Conservation (phyloP, 129 eudicot genomes). For the Tagetes erecta region DNA sequence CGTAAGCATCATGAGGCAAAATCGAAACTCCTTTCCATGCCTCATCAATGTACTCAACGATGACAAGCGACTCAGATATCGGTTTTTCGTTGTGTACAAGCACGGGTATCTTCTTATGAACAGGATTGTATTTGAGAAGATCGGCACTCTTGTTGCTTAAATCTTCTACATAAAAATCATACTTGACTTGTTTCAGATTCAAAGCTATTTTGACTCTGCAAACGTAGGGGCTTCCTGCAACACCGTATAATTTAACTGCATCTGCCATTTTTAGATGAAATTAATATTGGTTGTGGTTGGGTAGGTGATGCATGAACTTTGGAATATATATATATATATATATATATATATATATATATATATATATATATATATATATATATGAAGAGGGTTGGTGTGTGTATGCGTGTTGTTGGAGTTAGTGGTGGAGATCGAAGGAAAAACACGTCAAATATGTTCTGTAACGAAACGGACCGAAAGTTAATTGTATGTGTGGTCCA, state of each 20-base stretch:
- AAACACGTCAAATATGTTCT: no score
- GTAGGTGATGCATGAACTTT: not conserved
- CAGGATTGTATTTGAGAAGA: slow-evolving; percentile 35
- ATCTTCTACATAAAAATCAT: slow-evolving; percentile 22
- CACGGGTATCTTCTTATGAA: slow-evolving; percentile 34
- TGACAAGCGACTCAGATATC: slow-evolving; percentile 35
- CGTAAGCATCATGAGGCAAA: slow-evolving; percentile 33
- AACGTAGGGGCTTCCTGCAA: slow-evolving; percentile 18
- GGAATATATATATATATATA: no score
- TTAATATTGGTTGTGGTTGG: no score
- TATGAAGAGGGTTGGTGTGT: no score
- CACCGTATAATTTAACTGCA: slow-evolving; percentile 28
- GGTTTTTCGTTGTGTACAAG: slow-evolving; percentile 38
- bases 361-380: no score
- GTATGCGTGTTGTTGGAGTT: no score
- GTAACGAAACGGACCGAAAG: no score
- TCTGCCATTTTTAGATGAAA: slow-evolving; percentile 18
- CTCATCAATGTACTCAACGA: slow-evolving; percentile 38
- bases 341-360: no score
- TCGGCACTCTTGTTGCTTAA: slow-evolving; percentile 28
- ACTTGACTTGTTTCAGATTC: slow-evolving; percentile 29
- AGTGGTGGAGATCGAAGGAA: no score
- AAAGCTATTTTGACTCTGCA: slow-evolving; percentile 38
- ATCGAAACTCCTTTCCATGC: slow-evolving; percentile 29
- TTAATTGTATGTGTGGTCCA: no score